Base-by-base conservation (phyloP, 306 rosid genomes). In the Cucumis melo region DNA sequence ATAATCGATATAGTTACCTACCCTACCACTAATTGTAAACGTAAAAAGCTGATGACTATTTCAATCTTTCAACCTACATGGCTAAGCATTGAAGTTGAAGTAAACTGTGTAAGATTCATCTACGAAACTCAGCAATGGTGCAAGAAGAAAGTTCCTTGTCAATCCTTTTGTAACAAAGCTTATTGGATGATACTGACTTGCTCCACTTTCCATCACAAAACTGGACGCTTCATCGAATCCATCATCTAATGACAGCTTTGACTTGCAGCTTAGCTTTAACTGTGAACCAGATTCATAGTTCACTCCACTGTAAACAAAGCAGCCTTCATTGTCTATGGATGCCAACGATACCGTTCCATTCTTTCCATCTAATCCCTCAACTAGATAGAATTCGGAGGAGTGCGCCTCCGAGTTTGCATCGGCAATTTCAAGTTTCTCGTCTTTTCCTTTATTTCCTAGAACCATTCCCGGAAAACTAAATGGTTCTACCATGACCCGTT, bases 51-150 rank as follows among this genome's bases (percentile, higher is more conserved):
- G 10, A 16, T 23, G 9, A 16, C 72, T 76, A 27, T 76, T 76
- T 61, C 16, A 1, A 27, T 76, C 73, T 36, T 55, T 59, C 39
- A 11, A 74, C 54, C 58, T 23, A 41, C 12, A 70, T 68, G 61
- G 24, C 78, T 75, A 89, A 74, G 57, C 73, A 13, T 77, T 70
- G 59, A 92, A 68, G 83, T 95, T 84, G 84, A 92, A 89, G 83
- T 95, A 90, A 80, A 86, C 88, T 3, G 98, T 86, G 58, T 95
- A 95, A 55, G 79, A 73, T 51, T 92, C 97, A 80, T 89, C 96
- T 76, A 41, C 82, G 73, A 89, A 87, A 82, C 83, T 86, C 74
- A 82, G 63, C 78, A 95, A 80, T 64, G 99, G 99, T 59, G 84
- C 87, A 75, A 95, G 74, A 82, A 92, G 89, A 79, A 87, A 90